phyloP scores from a whole-genome alignment of 2,329 filamentous ascomycete genomes.

The Fusarium foetens region DNA sequence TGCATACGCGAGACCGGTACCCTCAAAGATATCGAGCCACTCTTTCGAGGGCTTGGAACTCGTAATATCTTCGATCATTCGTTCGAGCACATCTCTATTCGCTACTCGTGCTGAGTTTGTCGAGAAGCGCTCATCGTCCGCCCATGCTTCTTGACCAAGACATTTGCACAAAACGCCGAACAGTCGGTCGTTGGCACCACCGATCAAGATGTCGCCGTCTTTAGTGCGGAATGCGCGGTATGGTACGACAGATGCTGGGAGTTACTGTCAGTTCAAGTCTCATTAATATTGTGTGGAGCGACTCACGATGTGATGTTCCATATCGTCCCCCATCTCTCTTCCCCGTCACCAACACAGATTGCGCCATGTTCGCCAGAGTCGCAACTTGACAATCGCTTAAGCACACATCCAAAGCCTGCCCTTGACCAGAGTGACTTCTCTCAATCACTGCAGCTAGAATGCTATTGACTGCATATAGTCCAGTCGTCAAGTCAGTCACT shows the following conservation, averaged over 20 bases:
- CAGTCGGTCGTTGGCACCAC: constrained; percentile 74
- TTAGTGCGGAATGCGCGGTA: constrained; percentile 84
- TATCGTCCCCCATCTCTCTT: constrained; percentile 86
- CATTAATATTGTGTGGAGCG: rapidly evolving
- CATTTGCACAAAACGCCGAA: constrained; percentile 71
- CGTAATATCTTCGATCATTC: constrained; percentile 79
- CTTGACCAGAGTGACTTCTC: constrained; percentile 75
- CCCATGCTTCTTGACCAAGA: constrained; percentile 67
- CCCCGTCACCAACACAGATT: constrained; percentile 86
- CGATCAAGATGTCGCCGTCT: constrained; percentile 73
- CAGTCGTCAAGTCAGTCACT: constrained; percentile 93
- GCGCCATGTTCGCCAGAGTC: constrained; percentile 91
- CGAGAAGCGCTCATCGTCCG: constrained; percentile 64
- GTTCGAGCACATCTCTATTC: constrained; percentile 79
- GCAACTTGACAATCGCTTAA: constrained; percentile 96
- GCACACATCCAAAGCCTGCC: constrained; percentile 90
- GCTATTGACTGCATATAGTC: constrained; percentile 90
- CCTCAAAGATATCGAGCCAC: constrained; percentile 86
- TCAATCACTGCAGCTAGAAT: constrained; percentile 89
- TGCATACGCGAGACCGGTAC: constrained; percentile 86
- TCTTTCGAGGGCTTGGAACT: constrained; percentile 80
- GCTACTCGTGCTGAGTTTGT: constrained; percentile 71
- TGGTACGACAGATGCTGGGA: constrained; percentile 87
- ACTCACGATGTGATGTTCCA: constrained; percentile 90
- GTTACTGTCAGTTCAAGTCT: rapidly evolving